Percentiles rank a stretch among this genome's conserved stretches.
Conservation (phyloP, 2,329 filamentous ascomycete species). For the Pezizomycotina sp. region DNA sequence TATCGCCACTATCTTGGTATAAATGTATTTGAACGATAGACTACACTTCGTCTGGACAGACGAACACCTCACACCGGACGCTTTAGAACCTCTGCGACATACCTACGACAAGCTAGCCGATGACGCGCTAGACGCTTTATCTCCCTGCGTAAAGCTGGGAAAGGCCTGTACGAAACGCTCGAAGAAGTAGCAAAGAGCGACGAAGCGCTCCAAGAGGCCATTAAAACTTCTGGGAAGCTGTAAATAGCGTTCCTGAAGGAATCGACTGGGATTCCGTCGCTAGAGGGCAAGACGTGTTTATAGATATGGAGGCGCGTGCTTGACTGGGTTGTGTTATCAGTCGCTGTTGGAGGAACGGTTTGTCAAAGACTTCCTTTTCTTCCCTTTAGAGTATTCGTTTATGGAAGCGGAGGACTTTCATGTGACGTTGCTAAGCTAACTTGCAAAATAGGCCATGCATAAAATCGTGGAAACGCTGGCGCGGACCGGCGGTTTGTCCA, state of each 20-base stretch:
- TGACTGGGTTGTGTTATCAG: constrained; percentile 38
- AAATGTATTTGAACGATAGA: no score
- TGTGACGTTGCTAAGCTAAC: no score
- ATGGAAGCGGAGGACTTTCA: constrained; percentile 2
- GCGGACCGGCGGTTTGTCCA: constrained; percentile 56
- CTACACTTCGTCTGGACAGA: constrained; percentile 57
- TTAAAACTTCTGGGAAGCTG: constrained; percentile 53
- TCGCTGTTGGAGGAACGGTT: constrained; percentile 29
- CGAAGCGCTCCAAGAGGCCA: constrained; percentile 35
- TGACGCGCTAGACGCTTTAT: constrained; percentile 46
- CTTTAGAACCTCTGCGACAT: constrained; percentile 44
- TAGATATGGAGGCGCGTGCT: constrained; percentile 50
- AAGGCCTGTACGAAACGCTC: constrained; percentile 50
- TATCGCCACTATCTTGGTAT: no score
- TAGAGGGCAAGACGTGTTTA: constrained; percentile 64
- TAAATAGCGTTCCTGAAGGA: constrained; percentile 53
- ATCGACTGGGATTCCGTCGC: constrained; percentile 62
- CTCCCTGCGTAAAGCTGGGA: constrained; percentile 38
- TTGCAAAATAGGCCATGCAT: constrained; percentile 39
- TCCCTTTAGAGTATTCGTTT: constrained; percentile 1
- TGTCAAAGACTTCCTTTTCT: neutral
- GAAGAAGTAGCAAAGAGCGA: constrained; percentile 42
- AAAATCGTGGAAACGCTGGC: constrained; percentile 58
- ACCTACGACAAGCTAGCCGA: constrained; percentile 54
- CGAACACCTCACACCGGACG: constrained; percentile 43